Evolutionary conservation across 1,284 basidiomycete genomes (phyloP).

Genomic region (Tausonia pullulans): DNA sequence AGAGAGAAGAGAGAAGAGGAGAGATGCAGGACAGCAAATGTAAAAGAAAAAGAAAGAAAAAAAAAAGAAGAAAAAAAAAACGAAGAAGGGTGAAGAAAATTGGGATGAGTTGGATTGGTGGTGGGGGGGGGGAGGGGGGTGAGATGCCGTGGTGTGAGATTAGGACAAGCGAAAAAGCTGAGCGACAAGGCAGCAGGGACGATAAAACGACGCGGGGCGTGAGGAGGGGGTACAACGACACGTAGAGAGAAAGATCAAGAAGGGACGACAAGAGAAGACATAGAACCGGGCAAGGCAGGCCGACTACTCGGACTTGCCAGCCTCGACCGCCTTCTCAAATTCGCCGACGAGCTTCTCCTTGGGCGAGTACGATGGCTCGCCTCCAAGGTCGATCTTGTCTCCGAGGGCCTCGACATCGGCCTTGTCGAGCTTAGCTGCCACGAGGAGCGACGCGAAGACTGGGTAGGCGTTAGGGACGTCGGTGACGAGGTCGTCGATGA

Average conservation of each 20-base stretch:
- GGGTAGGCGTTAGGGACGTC: slow-evolving; percentile 78
- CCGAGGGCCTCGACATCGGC: slow-evolving; percentile 46
- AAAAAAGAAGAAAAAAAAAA: slow-evolving; percentile 4
- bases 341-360: slow-evolving; percentile 26
- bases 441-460: slow-evolving; percentile 61
- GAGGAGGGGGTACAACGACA: slow-evolving; percentile 45
- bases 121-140: neutral
- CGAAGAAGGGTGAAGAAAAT: slow-evolving; percentile 11
- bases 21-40: too few species aligned
- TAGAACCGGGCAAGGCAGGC: slow-evolving; percentile 5
- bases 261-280: neutral
- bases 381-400: slow-evolving; percentile 26
- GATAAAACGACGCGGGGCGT: neutral
- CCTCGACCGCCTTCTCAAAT: slow-evolving; percentile 19
- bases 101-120: slow-evolving; percentile 1
- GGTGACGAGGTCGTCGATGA: slow-evolving; percentile 74
- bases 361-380: slow-evolving; percentile 23
- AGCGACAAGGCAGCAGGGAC: neutral
- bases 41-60: neutral
- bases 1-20: neutral
- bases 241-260: neutral
- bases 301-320: slow-evolving; percentile 7
- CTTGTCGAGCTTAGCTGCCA: slow-evolving; percentile 46
- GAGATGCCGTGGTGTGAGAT: neutral
- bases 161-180: neutral